Conservation (phyloP, 768 basidiomycete genomes). For the Leccinum boreale region DNA sequence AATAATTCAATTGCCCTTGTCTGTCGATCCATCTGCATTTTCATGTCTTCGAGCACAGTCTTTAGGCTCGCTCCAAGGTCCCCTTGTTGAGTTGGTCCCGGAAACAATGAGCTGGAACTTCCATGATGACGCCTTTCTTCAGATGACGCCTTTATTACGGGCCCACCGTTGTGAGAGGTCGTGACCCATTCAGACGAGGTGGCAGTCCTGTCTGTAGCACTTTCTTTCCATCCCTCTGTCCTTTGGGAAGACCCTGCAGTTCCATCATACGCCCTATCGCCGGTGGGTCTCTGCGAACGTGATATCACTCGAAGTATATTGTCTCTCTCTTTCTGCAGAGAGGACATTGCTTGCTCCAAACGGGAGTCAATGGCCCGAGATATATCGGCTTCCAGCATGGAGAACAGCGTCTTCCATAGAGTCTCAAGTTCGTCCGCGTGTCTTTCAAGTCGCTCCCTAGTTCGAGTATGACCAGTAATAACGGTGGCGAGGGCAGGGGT, state of each 20-base stretch:
- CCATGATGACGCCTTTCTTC: conserved; percentile 14
- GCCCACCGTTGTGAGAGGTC: conserved; percentile 7
- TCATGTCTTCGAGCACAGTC: conserved; percentile 43
- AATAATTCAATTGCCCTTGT: conserved; percentile 40
- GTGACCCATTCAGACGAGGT: conserved; percentile 12
- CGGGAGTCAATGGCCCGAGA: conserved; percentile 34
- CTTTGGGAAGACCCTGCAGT: conserved; percentile 8
- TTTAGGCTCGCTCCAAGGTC: conserved; percentile 26
- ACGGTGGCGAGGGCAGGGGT: conserved; percentile 46
- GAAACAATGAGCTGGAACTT: conserved; percentile 9
- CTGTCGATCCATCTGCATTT: conserved; percentile 48
- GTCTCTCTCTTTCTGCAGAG: conserved; percentile 32
- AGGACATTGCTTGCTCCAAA: conserved; percentile 32
- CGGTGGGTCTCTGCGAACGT: conserved; percentile 15
- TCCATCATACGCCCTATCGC: conserved; percentile 6
- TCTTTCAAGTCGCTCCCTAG: conserved; percentile 40
- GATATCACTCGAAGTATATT: conserved; percentile 17
- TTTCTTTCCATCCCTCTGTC: conserved; percentile 13
- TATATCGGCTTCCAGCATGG: conserved; percentile 40
- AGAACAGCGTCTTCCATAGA: conserved; percentile 48
- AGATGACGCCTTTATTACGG: conserved; percentile 3
- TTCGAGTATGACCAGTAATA: conserved; percentile 40
- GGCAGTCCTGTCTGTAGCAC: conserved; percentile 8
- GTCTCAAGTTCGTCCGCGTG: conserved; percentile 38
- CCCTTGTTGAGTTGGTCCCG: conserved; percentile 16